Evolutionary conservation across 2,329 filamentous ascomycete species (phyloP), one percentile per base, ranked within the genome.

Genomic region (Ceratocystis ficicola): DNA sequence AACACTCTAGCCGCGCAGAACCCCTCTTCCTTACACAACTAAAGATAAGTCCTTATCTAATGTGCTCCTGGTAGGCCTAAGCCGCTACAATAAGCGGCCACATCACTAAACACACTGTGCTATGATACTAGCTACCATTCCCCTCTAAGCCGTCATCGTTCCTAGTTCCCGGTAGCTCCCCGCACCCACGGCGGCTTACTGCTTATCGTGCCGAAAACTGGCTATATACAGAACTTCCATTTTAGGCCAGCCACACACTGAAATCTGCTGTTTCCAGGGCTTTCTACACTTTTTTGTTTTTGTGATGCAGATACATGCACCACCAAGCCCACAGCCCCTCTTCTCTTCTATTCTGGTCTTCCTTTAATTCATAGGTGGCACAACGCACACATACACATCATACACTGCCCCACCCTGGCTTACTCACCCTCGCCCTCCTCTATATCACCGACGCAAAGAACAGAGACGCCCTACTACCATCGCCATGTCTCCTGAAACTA

Each of bases 401-500:
- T n/a, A 25, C 28, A 61, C 41, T 4, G 30, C 41, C 28, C 59
- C 62, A 32, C 48, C 22, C 44, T 22, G n/a, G 44, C 44, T 17
- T 48, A 32, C 44, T 32, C 12, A 44, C 41, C 41, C 30, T 62
- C 59, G 20, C 20, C 7, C 12, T 62, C 59, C 41, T 36, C 32
- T 62, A 41, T 41, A 41, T 41, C 36, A 5, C 36, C 36, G 10
- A 41, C 36, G 8, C 32, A 36, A 8, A 10, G 32, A 36, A 36
- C 32, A 36, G 8, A 36, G 32, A 36, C 32, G 36, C 59, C 28
- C 30, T 50, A 28, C 46, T 44, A 20, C 48, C 32, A 66, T 20
- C 50, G 28, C 50, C 65, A 87, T 87, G 84, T 85, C 84, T 69
- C 78, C 82, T 72, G 84, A 87, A 77, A 78, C 79, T 62, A 79